phyloP scores from a whole-genome alignment of 371 early-diverging fungal species.

The Actinomortierella ambigua region DNA sequence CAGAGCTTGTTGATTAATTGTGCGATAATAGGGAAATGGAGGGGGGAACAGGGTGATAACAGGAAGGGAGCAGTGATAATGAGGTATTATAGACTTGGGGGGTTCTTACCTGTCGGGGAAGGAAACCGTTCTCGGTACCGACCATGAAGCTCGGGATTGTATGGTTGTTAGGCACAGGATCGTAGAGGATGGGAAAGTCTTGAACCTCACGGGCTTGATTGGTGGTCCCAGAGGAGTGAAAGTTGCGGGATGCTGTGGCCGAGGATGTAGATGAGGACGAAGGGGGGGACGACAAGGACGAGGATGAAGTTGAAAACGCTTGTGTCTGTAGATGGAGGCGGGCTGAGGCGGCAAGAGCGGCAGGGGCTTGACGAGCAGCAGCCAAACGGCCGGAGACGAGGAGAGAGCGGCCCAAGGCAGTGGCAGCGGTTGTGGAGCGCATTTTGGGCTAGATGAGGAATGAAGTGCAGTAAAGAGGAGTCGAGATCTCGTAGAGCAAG shows the following conservation, averaged over 20 bases:
- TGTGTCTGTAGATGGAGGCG: conserved; percentile 30
- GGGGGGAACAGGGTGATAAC: too few relatives aligned
- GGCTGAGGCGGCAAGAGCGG: conserved; percentile 30
- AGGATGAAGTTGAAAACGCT: conserved; percentile 29
- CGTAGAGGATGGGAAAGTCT: conserved; percentile 47
- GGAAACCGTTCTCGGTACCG: conserved; percentile 70
- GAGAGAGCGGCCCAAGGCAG: conserved; percentile 24
- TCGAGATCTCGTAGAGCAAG: not conserved
- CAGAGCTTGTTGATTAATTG: not conserved
- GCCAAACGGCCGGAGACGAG: conserved; percentile 19
- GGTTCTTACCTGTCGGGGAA: conserved; percentile 59
- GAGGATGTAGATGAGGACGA: conserved; percentile 6
- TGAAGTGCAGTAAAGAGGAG: not conserved
- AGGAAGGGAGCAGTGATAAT: too few relatives aligned
- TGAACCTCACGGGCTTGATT: conserved; percentile 37
- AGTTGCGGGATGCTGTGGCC: conserved; percentile 22
- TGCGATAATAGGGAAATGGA: too few relatives aligned
- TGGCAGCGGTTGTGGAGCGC: not conserved
- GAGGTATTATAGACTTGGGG: too few relatives aligned
- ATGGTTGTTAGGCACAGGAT: conserved; percentile 44
- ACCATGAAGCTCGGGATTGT: conserved; percentile 67
- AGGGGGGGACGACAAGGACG: conserved; percentile 12
- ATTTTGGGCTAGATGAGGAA: not conserved
- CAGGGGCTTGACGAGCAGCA: conserved; percentile 19
- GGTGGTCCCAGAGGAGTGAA: conserved; percentile 28